Evolutionary conservation across 805 yeast genomes (phyloP).

Genomic region (Candida nonsorbophila): DNA sequence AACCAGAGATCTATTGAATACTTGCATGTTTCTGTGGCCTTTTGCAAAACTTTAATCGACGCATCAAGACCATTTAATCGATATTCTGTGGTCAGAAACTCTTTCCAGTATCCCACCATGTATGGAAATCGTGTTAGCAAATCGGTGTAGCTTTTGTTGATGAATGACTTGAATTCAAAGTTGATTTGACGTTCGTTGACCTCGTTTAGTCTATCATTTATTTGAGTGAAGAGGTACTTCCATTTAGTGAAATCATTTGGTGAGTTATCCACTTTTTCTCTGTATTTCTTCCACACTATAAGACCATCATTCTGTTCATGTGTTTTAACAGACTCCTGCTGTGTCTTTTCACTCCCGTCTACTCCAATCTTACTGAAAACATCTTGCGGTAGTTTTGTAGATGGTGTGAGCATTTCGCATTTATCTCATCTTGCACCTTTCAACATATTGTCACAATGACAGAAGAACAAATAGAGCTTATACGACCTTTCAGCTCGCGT

Average conservation of each 20-base stretch:
- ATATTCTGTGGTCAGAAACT: conserved; percentile 49
- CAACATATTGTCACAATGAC: too few relatives aligned
- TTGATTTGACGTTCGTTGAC: conserved; percentile 8
- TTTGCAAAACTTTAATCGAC: conserved; percentile 41
- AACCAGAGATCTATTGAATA: conserved; percentile 63
- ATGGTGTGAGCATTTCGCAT: too few relatives aligned
- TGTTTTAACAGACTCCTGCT: too few relatives aligned
- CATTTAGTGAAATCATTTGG: conserved; percentile 33
- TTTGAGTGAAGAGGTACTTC: conserved; percentile 30
- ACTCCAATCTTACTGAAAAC: too few relatives aligned
- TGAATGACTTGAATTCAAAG: conserved; percentile 13
- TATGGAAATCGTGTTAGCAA: conserved; percentile 54
- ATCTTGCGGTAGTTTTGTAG: too few relatives aligned
- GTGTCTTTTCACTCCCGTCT: too few relatives aligned
- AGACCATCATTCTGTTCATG: too few relatives aligned
- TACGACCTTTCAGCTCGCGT: too few relatives aligned
- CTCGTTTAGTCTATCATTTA: conserved; percentile 17
- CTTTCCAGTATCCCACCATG: conserved; percentile 59
- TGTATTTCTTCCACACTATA: too few relatives aligned
- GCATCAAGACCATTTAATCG: conserved; percentile 50
- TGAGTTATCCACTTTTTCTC: conserved; percentile 6
- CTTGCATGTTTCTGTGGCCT: conserved; percentile 48
- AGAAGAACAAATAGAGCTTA: too few relatives aligned
- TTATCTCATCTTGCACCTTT: too few relatives aligned
- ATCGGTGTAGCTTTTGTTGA: conserved; percentile 14